Evolutionary conservation across 2,329 filamentous ascomycete genomes (phyloP), one percentile per base, ranked within the genome.

Genomic region (Sarocladium brachiariae): DNA sequence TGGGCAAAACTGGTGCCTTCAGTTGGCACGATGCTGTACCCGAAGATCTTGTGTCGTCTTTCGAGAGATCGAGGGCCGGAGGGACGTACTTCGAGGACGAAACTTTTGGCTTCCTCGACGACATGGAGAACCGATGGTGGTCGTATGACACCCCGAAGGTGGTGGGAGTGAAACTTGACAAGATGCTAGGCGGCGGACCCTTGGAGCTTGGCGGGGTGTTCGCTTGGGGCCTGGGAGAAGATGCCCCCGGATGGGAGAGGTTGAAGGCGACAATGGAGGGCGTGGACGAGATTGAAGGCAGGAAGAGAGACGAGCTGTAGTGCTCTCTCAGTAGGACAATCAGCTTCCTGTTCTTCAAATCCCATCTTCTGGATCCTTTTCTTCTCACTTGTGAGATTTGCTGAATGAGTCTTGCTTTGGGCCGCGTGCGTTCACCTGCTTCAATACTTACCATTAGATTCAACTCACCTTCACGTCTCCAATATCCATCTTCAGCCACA

Each of bases 221-320:
- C 74, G 84, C 85, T 1, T 89, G 85, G 86, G 84, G 82, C 18
- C 59, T 89, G 52, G 86, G 83, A 2, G 84, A 89, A 65, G 86
- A 89, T 52, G 75, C 70, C 2, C 68, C 71, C 1, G 50, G 58
- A 2, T 78, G 71, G 52, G 56, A 60, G 18, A 72, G 72, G 50
- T 61, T 77, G 10, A 55, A 55, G 30, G 68, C 68, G 3, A 69
- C 65, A 5, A 27, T 61, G 7, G 51, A 61, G 6, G 58, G 53
- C 19, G 47, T 67, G 39, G 50, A 52, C 18, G 43, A 49, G n/a
- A 47, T 58, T 19, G 25, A 54, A 5, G 27, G 31, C 1, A 11
- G 4, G 13, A 45, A 16, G 18, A 60, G 54, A 51, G 63, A 65
- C 23, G 65, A 68, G 55, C 54, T 68, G 16, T 67, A 53, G 57